Evolutionary conservation across 2,329 filamentous ascomycete genomes (phyloP).

Genomic region (Chrysoporthe puriensis): DNA sequence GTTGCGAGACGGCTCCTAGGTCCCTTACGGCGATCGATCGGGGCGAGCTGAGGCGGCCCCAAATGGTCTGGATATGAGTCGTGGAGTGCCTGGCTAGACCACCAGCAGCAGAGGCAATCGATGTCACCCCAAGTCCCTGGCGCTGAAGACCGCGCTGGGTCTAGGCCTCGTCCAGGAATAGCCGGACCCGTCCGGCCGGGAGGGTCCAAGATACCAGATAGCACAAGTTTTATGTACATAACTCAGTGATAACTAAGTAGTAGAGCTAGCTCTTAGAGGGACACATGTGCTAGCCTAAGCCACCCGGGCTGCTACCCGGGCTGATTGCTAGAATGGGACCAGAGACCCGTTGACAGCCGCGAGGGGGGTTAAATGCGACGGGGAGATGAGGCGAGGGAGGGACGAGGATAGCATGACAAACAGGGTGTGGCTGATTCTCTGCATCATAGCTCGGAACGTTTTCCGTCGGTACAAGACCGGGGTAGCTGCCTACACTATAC

Average conservation of each 20-base stretch:
- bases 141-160: constrained; percentile 7
- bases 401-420: not conserved
- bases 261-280: too few species aligned
- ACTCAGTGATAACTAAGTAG: not conserved
- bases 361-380: not conserved
- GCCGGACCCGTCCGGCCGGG: not conserved
- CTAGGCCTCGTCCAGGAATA: not conserved
- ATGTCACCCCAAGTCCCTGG: not conserved
- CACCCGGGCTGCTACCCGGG: not conserved
- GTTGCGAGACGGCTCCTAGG: not conserved
- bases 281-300: not conserved
- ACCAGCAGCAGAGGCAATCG: too few species aligned
- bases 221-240: not conserved
- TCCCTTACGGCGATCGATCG: not conserved
- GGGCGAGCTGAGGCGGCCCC: not conserved
- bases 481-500: too few species aligned
- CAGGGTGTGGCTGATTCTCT: not conserved
- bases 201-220: not conserved
- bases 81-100: too few species aligned
- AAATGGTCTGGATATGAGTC: too few species aligned
- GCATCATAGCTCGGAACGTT: not conserved
- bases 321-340: not conserved
- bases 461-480: not conserved
- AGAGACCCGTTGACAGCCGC: not conserved
- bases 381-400: not conserved